A percentile compares a stretch with the other conserved stretches of the same genome.
phyloP scores from a whole-genome alignment of 2,329 filamentous ascomycete genomes.

The Colletotrichum abscissum region DNA sequence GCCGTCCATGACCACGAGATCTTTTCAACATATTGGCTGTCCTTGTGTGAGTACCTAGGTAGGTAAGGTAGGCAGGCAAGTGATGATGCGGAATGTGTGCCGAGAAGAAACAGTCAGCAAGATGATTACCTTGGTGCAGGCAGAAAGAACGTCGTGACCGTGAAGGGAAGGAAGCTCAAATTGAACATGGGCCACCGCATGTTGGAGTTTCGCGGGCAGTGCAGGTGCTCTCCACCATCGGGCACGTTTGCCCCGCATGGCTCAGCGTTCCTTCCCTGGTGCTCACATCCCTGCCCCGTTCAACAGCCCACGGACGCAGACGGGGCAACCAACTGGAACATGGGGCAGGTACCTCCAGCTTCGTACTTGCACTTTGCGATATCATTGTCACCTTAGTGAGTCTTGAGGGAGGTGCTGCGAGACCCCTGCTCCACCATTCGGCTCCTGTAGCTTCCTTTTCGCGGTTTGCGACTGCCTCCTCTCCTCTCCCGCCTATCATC shows the following conservation, averaged over 20 bases:
- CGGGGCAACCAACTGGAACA: background rate
- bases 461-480: constrained; percentile 3
- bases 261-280: background rate
- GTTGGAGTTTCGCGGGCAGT: constrained; percentile 13
- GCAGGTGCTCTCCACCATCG: constrained; percentile 11
- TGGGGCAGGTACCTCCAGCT: background rate
- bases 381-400: too few species aligned
- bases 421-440: constrained; percentile 21
- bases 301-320: background rate
- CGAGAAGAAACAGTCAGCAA: background rate
- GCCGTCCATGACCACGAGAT: constrained; percentile 17
- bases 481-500: constrained; percentile 15
- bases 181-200: constrained; percentile 4
- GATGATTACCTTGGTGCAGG: background rate
- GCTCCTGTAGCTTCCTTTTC: constrained; percentile 11
- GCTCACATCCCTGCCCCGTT: constrained; percentile 9
- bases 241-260: constrained; percentile 29
- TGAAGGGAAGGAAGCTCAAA: background rate
- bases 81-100: background rate
- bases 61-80: background rate
- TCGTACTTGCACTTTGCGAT: background rate
- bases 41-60: background rate
- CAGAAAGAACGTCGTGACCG: background rate
- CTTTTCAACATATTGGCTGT: background rate
- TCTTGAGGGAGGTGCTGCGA: background rate